Conservation (phyloP, 768 basidiomycete species). For the Erythrobasidium yunnanense region DNA sequence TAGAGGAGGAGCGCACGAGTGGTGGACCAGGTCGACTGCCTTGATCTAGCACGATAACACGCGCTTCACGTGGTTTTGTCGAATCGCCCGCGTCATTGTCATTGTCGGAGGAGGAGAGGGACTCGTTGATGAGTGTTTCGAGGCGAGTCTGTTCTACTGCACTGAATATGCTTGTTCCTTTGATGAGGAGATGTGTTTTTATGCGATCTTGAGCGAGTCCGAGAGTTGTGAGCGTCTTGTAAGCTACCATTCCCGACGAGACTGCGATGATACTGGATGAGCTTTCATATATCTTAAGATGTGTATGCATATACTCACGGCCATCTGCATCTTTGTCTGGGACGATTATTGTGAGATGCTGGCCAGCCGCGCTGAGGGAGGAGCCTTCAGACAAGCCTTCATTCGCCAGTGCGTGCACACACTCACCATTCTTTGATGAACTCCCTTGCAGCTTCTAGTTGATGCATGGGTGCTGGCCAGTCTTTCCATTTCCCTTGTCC, state of each 20-base stretch:
- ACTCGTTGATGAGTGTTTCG: conserved; percentile 31
- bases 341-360: conserved; percentile 40
- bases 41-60: conserved; percentile 47
- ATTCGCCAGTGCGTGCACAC: neutral
- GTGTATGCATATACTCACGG: neutral
- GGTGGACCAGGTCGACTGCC: conserved; percentile 45
- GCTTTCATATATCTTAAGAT: too few species aligned
- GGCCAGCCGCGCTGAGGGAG: neutral
- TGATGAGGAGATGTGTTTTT: conserved; percentile 44
- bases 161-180: conserved; percentile 46
- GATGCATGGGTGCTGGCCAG: conserved; percentile 42
- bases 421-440: conserved; percentile 42
- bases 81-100: neutral
- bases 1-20: conserved; percentile 35
- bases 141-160: conserved; percentile 41
- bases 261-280: neutral
- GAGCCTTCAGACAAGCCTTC: neutral
- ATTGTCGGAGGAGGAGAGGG: neutral
- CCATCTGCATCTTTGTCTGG: conserved; percentile 49
- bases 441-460: conserved; percentile 39
- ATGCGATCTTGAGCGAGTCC: conserved; percentile 41
- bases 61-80: conserved; percentile 30
- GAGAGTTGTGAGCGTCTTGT: conserved; percentile 44
- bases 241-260: conserved; percentile 42
- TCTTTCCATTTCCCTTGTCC: conserved; percentile 31